Percentiles rank a stretch among this genome's conserved stretches.
Evolutionary conservation across 768 basidiomycete genomes (phyloP).

Genomic region (Russula olivacea): DNA sequence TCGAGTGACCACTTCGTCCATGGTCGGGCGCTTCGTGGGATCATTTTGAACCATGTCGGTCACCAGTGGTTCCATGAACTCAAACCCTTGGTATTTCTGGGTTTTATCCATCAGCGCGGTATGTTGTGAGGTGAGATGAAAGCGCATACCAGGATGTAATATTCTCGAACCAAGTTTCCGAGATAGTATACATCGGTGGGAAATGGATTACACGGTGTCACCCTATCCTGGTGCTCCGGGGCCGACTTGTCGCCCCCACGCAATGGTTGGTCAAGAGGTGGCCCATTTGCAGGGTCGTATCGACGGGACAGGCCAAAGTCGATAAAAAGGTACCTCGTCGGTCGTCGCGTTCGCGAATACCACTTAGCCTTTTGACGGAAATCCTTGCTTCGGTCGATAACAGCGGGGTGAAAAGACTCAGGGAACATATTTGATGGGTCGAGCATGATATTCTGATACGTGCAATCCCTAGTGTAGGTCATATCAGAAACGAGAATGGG

Average conservation of each 20-base stretch:
- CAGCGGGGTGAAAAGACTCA: conserved; percentile 13
- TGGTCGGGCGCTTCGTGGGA: conserved; percentile 32
- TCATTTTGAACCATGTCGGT: conserved; percentile 36
- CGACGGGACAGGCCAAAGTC: conserved; percentile 30
- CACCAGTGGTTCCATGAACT: conserved; percentile 19
- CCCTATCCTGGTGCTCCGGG: conserved; percentile 26
- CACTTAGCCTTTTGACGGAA: conserved; percentile 14
- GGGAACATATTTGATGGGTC: conserved; percentile 20
- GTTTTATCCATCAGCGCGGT: not conserved
- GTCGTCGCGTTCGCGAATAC: conserved; percentile 26
- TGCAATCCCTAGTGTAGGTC: conserved; percentile 11
- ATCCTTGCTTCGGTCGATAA: not conserved
- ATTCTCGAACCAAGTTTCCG: conserved; percentile 25
- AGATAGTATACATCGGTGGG: conserved; percentile 28
- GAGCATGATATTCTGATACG: conserved; percentile 16
- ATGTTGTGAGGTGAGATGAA: not conserved
- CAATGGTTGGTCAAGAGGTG: conserved; percentile 22
- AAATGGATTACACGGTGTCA: conserved; percentile 24
- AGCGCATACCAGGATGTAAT: conserved; percentile 18
- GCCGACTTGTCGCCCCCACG: conserved; percentile 28
- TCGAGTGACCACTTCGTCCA: conserved; percentile 3
- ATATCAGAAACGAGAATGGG: not conserved
- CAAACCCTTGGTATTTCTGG: conserved; percentile 14
- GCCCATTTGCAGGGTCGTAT: conserved; percentile 19
- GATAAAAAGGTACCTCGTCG: conserved; percentile 30